A percentile compares a stretch with the other conserved stretches of the same genome.
Evolutionary conservation across 805 yeast genomes (phyloP).

Genomic region (Clavispora asparagi): DNA sequence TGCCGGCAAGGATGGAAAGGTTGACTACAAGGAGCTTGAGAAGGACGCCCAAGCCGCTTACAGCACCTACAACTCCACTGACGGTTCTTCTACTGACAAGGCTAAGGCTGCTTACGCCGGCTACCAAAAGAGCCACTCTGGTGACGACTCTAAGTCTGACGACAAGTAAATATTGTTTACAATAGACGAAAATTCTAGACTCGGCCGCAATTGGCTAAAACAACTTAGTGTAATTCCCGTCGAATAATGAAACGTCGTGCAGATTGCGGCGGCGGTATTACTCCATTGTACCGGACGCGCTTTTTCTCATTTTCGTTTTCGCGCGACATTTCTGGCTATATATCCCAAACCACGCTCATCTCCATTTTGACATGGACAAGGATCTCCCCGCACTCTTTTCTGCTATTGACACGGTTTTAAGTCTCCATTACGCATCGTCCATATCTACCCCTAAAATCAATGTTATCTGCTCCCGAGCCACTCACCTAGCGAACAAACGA

Average conservation of each 20-base stretch:
- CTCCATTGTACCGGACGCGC: no score
- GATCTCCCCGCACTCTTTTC: constrained; percentile 12
- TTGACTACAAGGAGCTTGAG: constrained; percentile 18
- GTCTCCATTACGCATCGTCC: constrained; percentile 30
- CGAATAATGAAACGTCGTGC: no score
- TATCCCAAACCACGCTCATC: neutral
- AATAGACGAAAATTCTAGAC: no score
- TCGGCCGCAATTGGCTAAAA: no score
- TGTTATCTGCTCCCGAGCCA: constrained; percentile 10
- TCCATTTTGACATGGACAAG: neutral
- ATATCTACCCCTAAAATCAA: constrained; percentile 19
- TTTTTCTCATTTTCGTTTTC: neutral
- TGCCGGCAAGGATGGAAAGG: constrained; percentile 21
- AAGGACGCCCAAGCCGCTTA: constrained; percentile 35
- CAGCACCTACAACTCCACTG: constrained; percentile 26
- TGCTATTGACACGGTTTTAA: constrained; percentile 30
- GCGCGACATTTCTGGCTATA: neutral
- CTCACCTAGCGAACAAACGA: constrained; percentile 8
- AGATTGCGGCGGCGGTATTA: no score
- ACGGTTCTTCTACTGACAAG: constrained; percentile 24
- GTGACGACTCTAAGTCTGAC: neutral
- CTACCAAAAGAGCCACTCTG: constrained; percentile 20
- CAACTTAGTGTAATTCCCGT: no score
- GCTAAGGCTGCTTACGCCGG: constrained; percentile 33
- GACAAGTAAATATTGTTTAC: neutral